Conservation (phyloP, 2,329 filamentous ascomycete genomes). For the Rhynchosporium graminicola region DNA sequence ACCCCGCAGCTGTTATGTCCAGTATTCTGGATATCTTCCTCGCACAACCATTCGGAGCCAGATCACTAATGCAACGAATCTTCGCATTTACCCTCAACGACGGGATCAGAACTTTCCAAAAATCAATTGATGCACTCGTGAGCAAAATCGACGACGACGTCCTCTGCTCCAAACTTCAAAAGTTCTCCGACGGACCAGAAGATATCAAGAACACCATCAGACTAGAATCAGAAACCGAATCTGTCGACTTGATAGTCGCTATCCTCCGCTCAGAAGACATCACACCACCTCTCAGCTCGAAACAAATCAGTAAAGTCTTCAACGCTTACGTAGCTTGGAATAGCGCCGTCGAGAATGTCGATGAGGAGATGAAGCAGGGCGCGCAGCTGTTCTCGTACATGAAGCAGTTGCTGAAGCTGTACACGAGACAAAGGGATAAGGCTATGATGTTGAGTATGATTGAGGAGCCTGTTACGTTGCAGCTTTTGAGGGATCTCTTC, state of each 20-base stretch:
- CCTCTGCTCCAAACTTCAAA: conserved; percentile 78
- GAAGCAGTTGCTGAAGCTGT: conserved; percentile 91
- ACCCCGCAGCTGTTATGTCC: conserved; percentile 97
- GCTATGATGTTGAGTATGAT: conserved; percentile 95
- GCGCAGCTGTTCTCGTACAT: conserved; percentile 91
- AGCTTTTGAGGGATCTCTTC: conserved; percentile 92
- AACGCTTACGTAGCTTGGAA: conserved; percentile 98
- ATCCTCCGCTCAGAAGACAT: conserved; percentile 80
- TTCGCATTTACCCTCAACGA: conserved; percentile 91
- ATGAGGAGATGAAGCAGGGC: conserved; percentile 84
- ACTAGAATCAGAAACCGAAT: conserved; percentile 69
- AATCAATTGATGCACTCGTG: conserved; percentile 76
- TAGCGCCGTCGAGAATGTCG: conserved; percentile 85
- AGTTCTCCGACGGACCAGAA: conserved; percentile 76
- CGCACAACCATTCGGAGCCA: conserved; percentile 88
- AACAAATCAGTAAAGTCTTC: conserved; percentile 82
- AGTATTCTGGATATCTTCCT: conserved; percentile 92
- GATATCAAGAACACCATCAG: conserved; percentile 73
- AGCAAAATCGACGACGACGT: conserved; percentile 79
- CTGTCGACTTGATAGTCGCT: conserved; percentile 82
- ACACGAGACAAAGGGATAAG: conserved; percentile 91
- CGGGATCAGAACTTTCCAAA: conserved; percentile 83
- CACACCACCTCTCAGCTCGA: conserved; percentile 66
- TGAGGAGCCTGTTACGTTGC: conserved; percentile 95
- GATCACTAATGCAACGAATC: conserved; percentile 90